A percentile compares a stretch with the other conserved stretches of the same genome.
Conservation (phyloP, 768 basidiomycete species). For the Calvatia gigantea region DNA sequence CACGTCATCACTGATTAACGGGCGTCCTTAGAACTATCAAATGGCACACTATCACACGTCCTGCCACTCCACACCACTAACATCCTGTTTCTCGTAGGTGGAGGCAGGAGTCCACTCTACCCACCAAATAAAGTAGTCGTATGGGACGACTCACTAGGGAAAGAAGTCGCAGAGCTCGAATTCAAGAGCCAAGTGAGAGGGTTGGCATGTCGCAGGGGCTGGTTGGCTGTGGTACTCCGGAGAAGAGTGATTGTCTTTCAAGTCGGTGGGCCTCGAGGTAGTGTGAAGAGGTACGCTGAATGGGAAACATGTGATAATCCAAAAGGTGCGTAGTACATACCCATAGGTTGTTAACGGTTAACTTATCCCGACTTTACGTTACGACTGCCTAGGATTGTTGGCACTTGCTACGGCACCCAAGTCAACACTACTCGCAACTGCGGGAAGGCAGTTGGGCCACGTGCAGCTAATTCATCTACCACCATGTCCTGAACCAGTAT, state of each 20-base stretch:
- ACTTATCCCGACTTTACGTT: background rate
- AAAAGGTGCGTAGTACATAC: conserved; percentile 49
- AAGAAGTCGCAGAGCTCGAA: conserved; percentile 84
- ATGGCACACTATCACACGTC: conserved; percentile 74
- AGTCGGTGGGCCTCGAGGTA: conserved; percentile 43
- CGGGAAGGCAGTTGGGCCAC: conserved; percentile 84
- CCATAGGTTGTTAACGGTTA: conserved; percentile 15
- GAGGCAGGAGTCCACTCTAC: conserved; percentile 84
- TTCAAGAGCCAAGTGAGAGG: conserved; percentile 84
- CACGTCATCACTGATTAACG: background rate
- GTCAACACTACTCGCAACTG: conserved; percentile 80
- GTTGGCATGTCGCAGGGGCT: conserved; percentile 74
- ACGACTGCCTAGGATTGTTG: conserved; percentile 71
- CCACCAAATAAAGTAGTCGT: conserved; percentile 90
- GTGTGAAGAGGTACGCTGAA: conserved; percentile 60
- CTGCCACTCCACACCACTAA: conserved; percentile 81
- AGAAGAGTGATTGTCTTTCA: conserved; percentile 78
- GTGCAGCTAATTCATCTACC: conserved; percentile 86
- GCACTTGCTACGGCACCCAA: conserved; percentile 75
- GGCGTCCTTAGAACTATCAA: conserved; percentile 57
- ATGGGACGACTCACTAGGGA: conserved; percentile 79
- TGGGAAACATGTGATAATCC: conserved; percentile 90
- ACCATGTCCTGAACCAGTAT: conserved; percentile 62
- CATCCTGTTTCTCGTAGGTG: conserved; percentile 82
- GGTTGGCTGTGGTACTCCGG: conserved; percentile 80